phyloP scores from a whole-genome alignment of 371 early-diverging fungal species.

The Blakeslea trispora region DNA sequence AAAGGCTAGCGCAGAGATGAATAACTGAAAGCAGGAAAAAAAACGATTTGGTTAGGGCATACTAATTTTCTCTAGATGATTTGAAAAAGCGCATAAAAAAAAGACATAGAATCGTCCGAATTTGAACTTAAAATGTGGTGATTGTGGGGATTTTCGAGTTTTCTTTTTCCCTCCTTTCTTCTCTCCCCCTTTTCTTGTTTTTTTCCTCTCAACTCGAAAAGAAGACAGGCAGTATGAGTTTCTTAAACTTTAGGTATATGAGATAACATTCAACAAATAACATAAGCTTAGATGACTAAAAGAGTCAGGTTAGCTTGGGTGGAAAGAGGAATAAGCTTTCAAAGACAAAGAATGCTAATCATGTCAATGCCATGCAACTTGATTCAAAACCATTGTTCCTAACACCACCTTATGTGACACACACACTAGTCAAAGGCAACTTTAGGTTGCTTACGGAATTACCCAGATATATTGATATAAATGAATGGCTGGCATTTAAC shows the following conservation, averaged over 20 bases:
- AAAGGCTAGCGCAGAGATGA: too few relatives aligned
- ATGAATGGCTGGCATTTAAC: constrained; percentile 95
- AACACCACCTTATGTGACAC: constrained; percentile 71
- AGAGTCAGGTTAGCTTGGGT: constrained; percentile 15
- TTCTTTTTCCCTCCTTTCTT: neutral
- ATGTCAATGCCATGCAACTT: neutral
- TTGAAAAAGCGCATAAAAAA: neutral
- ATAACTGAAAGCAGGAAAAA: too few relatives aligned
- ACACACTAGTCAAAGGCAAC: constrained; percentile 90
- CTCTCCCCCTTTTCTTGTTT: constrained; percentile 1
- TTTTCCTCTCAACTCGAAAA: neutral
- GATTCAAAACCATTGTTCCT: constrained; percentile 71
- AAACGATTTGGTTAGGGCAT: too few relatives aligned
- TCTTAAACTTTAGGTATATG: constrained; percentile 38
- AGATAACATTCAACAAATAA: neutral
- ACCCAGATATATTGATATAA: constrained; percentile 87
- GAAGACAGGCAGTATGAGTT: constrained; percentile 25
- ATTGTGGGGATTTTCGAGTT: neutral
- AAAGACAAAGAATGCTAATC: constrained; percentile 7
- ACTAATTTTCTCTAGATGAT: too few relatives aligned
- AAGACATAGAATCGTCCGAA: too few relatives aligned
- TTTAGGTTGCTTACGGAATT: constrained; percentile 85
- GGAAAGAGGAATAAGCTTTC: constrained; percentile 19
- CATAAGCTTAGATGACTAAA: neutral
- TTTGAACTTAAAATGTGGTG: too few relatives aligned